Evolutionary conservation across 805 yeast species (phyloP).

Genomic region (Ogataea henricii): DNA sequence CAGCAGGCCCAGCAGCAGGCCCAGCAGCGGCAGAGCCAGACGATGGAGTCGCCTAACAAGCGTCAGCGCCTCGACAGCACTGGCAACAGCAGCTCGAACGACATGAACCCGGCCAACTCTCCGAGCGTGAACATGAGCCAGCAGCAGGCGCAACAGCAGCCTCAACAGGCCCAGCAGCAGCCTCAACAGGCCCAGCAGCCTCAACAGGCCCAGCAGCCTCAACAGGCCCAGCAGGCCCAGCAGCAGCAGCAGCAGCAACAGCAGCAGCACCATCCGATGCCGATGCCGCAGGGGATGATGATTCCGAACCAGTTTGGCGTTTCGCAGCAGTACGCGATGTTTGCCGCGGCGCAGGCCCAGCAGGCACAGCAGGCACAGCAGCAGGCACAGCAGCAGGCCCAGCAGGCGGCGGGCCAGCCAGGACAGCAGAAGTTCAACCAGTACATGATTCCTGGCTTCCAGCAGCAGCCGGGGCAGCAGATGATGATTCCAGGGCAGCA

Average conservation of each 20-base stretch:
- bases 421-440: slow-evolving; percentile 25
- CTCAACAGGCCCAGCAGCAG: slow-evolving; percentile 24
- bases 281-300: slow-evolving; percentile 34
- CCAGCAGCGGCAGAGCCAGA: slow-evolving; percentile 7
- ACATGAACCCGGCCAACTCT: slow-evolving; percentile 17
- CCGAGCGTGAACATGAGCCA: slow-evolving; percentile 13
- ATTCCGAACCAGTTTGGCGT: slow-evolving; percentile 32
- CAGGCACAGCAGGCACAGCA: slow-evolving; percentile 8
- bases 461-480: slow-evolving; percentile 28
- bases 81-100: slow-evolving; percentile 14
- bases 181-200: slow-evolving; percentile 27
- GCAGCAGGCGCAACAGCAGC: slow-evolving; percentile 30
- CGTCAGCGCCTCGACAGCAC: slow-evolving; percentile 27
- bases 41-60: slow-evolving; percentile 28
- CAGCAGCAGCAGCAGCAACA: slow-evolving; percentile 20
- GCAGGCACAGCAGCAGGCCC: slow-evolving; percentile 12
- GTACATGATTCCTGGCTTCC: slow-evolving; percentile 32
- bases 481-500: slow-evolving; percentile 26
- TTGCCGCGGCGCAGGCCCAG: slow-evolving; percentile 29
- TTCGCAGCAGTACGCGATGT: slow-evolving; percentile 33
- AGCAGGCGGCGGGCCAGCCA: slow-evolving; percentile 19
- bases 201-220: slow-evolving; percentile 14
- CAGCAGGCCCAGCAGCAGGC: slow-evolving; percentile 9
- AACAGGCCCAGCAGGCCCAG: slow-evolving; percentile 13
- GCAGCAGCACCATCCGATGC: slow-evolving; percentile 24